Conservation (phyloP, 23 red algal species). For the Agarophyton chilense region DNA sequence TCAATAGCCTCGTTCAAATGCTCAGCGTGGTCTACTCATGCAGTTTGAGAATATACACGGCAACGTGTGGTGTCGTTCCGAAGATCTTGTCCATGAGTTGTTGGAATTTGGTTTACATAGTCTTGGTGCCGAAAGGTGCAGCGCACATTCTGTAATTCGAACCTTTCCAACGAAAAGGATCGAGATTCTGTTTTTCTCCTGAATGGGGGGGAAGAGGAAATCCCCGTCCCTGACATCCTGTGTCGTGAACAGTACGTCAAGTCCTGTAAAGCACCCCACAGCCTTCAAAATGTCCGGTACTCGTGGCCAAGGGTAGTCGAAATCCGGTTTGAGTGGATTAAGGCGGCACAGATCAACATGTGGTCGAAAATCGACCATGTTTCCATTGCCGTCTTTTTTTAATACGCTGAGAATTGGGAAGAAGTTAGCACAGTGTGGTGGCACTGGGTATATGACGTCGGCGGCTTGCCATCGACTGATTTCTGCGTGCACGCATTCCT, state of each 20-base stretch:
- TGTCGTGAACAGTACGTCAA: background rate
- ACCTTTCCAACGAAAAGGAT: background rate
- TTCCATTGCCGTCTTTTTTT: too few relatives aligned
- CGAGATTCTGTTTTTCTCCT: background rate
- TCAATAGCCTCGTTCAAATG: background rate
- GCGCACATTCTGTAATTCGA: background rate
- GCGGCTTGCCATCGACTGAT: too few relatives aligned
- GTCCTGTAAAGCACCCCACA: too few relatives aligned
- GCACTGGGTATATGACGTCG: too few relatives aligned
- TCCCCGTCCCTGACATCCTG: background rate
- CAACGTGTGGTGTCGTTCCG: background rate
- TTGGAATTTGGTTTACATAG: background rate
- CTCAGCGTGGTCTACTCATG: background rate
- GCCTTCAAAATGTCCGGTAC: too few relatives aligned
- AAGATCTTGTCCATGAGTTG: background rate
- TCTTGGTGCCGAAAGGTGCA: background rate
- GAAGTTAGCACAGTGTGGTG: too few relatives aligned
- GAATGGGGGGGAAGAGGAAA: background rate
- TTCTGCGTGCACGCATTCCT: too few relatives aligned
- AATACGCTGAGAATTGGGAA: too few relatives aligned
- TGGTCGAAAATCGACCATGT: too few relatives aligned
- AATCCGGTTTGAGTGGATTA: too few relatives aligned
- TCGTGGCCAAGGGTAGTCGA: too few relatives aligned
- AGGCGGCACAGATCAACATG: too few relatives aligned
- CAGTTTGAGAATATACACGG: background rate